Evolutionary conservation across 1,284 basidiomycete genomes (phyloP).

Genomic region (Cryptococcus sp.): DNA sequence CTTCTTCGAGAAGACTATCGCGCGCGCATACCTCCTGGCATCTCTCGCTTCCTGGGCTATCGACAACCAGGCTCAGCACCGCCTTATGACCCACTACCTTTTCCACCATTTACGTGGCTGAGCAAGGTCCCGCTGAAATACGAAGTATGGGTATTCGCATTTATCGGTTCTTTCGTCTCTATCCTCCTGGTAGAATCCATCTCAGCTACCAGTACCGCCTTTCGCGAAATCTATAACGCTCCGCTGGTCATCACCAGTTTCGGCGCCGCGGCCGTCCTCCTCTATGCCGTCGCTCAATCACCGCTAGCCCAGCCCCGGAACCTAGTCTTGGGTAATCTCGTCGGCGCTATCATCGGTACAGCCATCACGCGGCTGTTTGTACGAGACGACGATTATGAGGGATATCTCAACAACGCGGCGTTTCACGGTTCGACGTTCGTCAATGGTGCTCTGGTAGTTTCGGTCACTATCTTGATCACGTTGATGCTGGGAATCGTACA

Average conservation of each 20-base stretch:
- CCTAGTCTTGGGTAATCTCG: constrained; percentile 61
- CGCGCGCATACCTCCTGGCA: constrained; percentile 20
- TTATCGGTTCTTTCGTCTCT: constrained; percentile 62
- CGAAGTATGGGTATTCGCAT: constrained; percentile 57
- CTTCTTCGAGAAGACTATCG: constrained; percentile 28
- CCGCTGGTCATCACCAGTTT: constrained; percentile 61
- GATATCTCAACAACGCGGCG: constrained; percentile 48
- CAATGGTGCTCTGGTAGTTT: constrained; percentile 61
- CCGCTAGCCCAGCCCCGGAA: constrained; percentile 66
- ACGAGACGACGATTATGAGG: constrained; percentile 45
- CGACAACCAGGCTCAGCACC: constrained; percentile 19
- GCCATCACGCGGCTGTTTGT: constrained; percentile 63
- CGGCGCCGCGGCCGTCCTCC: constrained; percentile 64
- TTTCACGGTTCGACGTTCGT: constrained; percentile 58
- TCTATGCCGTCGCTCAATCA: constrained; percentile 62
- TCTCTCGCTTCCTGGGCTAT: constrained; percentile 37
- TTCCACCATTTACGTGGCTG: constrained; percentile 41
- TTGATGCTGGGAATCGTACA: constrained; percentile 63
- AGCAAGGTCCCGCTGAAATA: constrained; percentile 52
- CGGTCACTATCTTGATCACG: constrained; percentile 60
- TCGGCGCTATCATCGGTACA: constrained; percentile 61
- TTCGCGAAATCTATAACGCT: constrained; percentile 55
- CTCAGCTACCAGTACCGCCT: constrained; percentile 55
- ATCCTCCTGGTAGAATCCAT: constrained; percentile 62
- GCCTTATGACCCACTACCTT: constrained; percentile 33